Percentiles rank a stretch among this genome's conserved stretches.
Evolutionary conservation across 2,329 filamentous ascomycete genomes (phyloP).

Genomic region (Penicillium carneum): DNA sequence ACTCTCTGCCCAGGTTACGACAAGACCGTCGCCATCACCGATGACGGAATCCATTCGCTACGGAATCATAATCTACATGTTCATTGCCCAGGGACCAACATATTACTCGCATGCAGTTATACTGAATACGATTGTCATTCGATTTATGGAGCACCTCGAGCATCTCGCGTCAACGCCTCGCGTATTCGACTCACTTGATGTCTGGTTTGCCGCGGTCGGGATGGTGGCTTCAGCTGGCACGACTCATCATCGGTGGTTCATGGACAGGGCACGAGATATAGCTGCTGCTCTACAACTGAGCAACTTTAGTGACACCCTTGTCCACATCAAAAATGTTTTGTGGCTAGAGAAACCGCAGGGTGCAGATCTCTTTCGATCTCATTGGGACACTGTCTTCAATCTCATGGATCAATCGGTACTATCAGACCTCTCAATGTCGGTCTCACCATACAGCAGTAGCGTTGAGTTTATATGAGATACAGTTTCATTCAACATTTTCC

Average conservation of each 20-base stretch:
- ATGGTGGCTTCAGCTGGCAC: slow-evolving; percentile 43
- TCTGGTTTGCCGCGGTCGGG: slow-evolving; percentile 57
- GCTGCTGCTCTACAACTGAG: slow-evolving; percentile 24
- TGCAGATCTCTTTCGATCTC: slow-evolving; percentile 28
- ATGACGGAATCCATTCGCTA: slow-evolving; percentile 58
- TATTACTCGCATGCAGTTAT: slow-evolving; percentile 62
- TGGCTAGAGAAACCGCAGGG: slow-evolving; percentile 32
- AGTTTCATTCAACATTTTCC: background rate
- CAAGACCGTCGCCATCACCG: slow-evolving; percentile 21
- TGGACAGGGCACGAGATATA: slow-evolving; percentile 19
- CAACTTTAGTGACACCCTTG: slow-evolving; percentile 19
- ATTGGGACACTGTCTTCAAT: slow-evolving; percentile 31
- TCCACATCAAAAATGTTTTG: slow-evolving; percentile 28
- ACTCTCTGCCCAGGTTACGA: slow-evolving; percentile 14
- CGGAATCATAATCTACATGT: slow-evolving; percentile 60
- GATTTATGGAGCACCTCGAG: slow-evolving; percentile 45
- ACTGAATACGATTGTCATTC: slow-evolving; percentile 44
- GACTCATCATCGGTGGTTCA: slow-evolving; percentile 30
- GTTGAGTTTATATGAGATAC: slow-evolving; percentile 6
- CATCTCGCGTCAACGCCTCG: slow-evolving; percentile 19
- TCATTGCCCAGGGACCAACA: slow-evolving; percentile 62
- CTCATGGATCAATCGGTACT: background rate
- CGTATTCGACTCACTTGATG: slow-evolving; percentile 38
- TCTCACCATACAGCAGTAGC: background rate
- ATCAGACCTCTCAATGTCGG: background rate